A percentile compares a stretch with the other conserved stretches of the same genome.
phyloP scores from a whole-genome alignment of 192 early-diverging fungal genomes.

The Backusella westeae region DNA sequence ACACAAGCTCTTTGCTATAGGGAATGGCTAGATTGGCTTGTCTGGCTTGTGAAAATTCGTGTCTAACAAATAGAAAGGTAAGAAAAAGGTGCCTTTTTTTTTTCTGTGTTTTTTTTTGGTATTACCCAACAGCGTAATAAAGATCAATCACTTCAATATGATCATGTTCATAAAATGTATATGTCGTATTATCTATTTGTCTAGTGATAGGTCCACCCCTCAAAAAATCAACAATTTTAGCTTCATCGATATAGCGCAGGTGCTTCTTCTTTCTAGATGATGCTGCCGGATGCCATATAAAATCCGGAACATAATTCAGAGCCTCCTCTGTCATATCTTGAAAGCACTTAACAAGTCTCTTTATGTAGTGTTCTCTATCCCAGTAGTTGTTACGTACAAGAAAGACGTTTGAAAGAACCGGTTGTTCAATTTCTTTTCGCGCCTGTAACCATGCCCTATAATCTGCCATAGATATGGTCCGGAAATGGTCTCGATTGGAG shows the following conservation, averaged over 20 bases:
- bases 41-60: slow-evolving; percentile 29
- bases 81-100: neutral
- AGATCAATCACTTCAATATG: slow-evolving; percentile 32
- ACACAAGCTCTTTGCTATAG: slow-evolving; percentile 19
- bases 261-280: neutral
- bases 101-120: neutral
- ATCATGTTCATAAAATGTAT: neutral
- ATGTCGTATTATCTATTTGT: neutral
- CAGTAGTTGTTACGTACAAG: slow-evolving; percentile 3
- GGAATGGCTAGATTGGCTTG: slow-evolving; percentile 15
- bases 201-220: neutral
- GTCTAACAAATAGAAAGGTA: slow-evolving; percentile 7
- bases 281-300: neutral
- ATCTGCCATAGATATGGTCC: slow-evolving; percentile 23
- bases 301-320: neutral
- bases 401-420: slow-evolving; percentile 17
- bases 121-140: slow-evolving; percentile 37
- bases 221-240: neutral
- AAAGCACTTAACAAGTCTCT: neutral
- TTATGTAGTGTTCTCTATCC: neutral
- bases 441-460: slow-evolving; percentile 26
- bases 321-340: neutral
- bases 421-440: slow-evolving; percentile 11
- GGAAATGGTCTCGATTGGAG: slow-evolving; percentile 19
- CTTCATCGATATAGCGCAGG: neutral